Evolutionary conservation across 805 yeast species (phyloP), one percentile per base, ranked within the genome.

Genomic region (Vanderwaltozyma verrucispora): DNA sequence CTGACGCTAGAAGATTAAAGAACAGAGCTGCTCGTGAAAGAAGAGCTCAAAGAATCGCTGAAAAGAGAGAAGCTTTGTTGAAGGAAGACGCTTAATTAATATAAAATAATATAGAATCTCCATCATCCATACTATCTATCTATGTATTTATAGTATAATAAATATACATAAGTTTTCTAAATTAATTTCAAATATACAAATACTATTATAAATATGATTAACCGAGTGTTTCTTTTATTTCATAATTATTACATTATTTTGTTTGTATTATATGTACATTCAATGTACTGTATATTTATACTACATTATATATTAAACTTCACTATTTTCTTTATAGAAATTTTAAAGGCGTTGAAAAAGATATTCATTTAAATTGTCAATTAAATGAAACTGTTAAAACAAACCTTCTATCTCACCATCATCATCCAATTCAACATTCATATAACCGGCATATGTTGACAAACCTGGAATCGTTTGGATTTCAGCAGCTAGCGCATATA

Each of bases 1-100:
- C 97, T 56, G 97, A 92, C 71, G 96, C 97, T 66, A 94, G 98
- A 82, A 92, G 98, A 82, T 64, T 72, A 55, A 88, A 89, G 77
- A 92, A 88, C 94, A 83, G 81, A 72, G 96, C 96, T 75, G 96
- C 97, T 63, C 83, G 98, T 74, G 96, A 85, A 71, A 88, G 98
- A 84, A 88, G 96, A 83, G 81, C 78, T 67, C 89, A 82, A 74
- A 88, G 97, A 76, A 68, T 86, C 58, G 80, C 82, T 68, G 97
- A 87, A 75, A 92, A 92, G 95, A 85, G 89, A 74, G 95, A 88
- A 65, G 95, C 95, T 71, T 77, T 87, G 62, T 76, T 87, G 67
- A 75, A 73, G 68, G 85, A 76, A 63, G 83, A 75, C 44, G 70
- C 71, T 57, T 67, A 67, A 63, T 19, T 27, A 18, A 14, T 13